Evolutionary conservation across 2,329 filamentous ascomycete genomes (phyloP).

Genomic region (Beauveria scarabaeidicola): DNA sequence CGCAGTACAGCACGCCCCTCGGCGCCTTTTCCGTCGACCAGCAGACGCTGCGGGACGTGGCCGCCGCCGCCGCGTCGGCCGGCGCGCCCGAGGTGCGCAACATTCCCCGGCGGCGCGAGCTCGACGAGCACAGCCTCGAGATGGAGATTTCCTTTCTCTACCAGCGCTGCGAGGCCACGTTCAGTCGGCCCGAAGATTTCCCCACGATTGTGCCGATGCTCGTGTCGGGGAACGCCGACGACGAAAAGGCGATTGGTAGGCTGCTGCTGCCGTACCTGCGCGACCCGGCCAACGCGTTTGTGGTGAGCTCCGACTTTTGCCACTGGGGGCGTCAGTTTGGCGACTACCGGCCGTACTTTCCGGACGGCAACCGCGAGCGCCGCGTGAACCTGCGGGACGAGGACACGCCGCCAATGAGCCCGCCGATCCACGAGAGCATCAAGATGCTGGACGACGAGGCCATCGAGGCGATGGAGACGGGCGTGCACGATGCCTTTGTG

Average conservation of each 20-base stretch:
- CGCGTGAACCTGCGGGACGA: conserved; percentile 30
- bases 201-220: conserved; percentile 79
- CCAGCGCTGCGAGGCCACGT: conserved; percentile 54
- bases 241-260: conserved; percentile 60
- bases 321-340: conserved; percentile 82
- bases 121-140: conserved; percentile 86
- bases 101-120: conserved; percentile 61
- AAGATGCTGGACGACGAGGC: conserved; percentile 68
- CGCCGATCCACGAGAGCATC: conserved; percentile 76
- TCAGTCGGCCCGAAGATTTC: conserved; percentile 44
- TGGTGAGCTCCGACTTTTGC: conserved; percentile 93
- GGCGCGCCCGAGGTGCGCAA: conserved; percentile 37
- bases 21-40: conserved; percentile 61
- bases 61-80: conserved; percentile 19
- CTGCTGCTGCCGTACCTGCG: conserved; percentile 70
- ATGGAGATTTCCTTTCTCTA: conserved; percentile 95
- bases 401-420: conserved; percentile 25
- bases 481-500: conserved; percentile 62
- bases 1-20: conserved; percentile 64
- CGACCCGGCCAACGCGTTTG: conserved; percentile 69
- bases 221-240: conserved; percentile 58
- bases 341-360: conserved; percentile 68
- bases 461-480: conserved; percentile 77
- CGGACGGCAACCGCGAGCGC: conserved; percentile 29
- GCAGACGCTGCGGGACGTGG: conserved; percentile 42